Evolutionary conservation across 1,139 yeast genomes (phyloP), one percentile per base, ranked within the genome.

Genomic region (Protomyces gravidus): DNA sequence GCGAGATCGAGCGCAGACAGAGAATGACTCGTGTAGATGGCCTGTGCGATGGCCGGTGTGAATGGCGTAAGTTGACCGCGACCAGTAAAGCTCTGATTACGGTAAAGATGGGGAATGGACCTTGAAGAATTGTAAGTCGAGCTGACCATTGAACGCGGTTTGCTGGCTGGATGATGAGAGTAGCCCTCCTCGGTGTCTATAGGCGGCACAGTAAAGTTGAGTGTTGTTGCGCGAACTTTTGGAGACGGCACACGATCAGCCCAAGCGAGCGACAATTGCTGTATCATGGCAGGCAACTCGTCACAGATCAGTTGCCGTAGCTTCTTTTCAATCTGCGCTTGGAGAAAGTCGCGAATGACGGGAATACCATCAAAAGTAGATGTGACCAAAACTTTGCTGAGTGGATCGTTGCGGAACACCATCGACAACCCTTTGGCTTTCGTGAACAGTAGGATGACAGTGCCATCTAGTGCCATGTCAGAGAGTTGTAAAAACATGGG

Each of bases 361-460:
- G 86, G 88, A 45, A 89, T 86, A 46, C 85, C 82, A 71, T 89
- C 96, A 72, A 89, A 88, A 13, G 95, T 85, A 6, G 95, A 86
- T 62, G 84, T 82, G 7, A 89, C 95, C 65, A 83, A 83, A 63
- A 89, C 87, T 28, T 85, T 81, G 65, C 87, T 95, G 62, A 89
- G 76, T 0, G 96, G 96, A 71, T 89, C 96, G 71, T 89, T 89
- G 66, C 92, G 79, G 72, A 89, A 89, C 33, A 89, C 96, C 47
- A 89, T 74, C 0, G 96, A 89, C 57, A 89, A 77, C 0, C 96
- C 96, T 68, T 87, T 87, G 3, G 87, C 79, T 67, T 85, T 85
- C 36, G 87, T 82, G 69, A 86, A 89, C 1, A 89, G 96, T 64
- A 88, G 81, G 61, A 89, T 86, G 21, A 90, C 89, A 63, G 89